Percentiles rank a stretch among this genome's conserved stretches.
Evolutionary conservation across 75 land plant genomes (phyloP).

Genomic region (Larix kaempferi): DNA sequence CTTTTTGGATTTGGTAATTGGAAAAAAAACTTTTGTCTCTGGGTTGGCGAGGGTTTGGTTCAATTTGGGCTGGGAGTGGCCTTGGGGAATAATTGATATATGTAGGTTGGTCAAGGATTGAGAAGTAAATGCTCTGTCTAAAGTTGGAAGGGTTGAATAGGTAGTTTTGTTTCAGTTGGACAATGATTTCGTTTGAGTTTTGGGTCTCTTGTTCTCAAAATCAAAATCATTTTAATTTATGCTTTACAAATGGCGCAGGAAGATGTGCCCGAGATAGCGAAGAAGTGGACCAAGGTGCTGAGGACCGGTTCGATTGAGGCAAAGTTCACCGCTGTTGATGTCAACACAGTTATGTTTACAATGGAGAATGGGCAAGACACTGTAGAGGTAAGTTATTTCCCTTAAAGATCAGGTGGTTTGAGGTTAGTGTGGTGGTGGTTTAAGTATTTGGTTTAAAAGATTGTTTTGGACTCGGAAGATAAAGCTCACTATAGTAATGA

Average conservation of each 20-base stretch:
- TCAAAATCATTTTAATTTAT: no score
- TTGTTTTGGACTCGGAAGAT: no score
- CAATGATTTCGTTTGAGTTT: no score
- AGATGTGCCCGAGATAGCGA: conserved; percentile 57
- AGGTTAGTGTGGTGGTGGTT: no score
- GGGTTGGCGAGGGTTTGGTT: not conserved
- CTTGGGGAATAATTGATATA: not conserved
- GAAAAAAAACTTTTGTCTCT: not conserved
- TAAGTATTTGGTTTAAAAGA: no score
- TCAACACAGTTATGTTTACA: conserved; percentile 86
- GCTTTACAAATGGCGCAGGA: conserved; percentile 42
- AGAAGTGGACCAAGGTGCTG: conserved; percentile 75
- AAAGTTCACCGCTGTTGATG: conserved; percentile 78
- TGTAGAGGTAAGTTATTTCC: conserved; percentile 51
- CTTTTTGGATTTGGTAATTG: not conserved
- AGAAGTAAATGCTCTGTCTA: not conserved
- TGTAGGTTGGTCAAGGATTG: not conserved
- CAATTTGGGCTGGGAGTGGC: not conserved
- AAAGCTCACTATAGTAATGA: no score
- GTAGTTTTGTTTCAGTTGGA: not conserved
- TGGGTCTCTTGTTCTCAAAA: no score
- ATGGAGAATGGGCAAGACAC: conserved; percentile 72
- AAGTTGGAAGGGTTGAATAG: not conserved
- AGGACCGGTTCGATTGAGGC: conserved; percentile 70
- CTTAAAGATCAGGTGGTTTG: no score